Conservation (phyloP, 2,329 filamentous ascomycete genomes). For the Penicillium sp. region DNA sequence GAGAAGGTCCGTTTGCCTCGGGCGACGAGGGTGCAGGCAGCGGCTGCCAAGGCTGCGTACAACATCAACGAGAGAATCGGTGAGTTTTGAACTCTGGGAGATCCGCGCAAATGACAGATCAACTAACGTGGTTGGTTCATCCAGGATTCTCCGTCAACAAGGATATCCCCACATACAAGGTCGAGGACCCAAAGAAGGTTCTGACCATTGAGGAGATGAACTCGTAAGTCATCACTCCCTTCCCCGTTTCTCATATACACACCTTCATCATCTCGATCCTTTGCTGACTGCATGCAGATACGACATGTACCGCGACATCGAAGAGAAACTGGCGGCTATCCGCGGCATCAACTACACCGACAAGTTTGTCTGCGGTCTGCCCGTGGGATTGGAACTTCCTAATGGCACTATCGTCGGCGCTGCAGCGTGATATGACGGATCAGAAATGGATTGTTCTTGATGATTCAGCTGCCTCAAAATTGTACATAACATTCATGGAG, state of each 20-base stretch:
- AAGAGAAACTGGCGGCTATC: slow-evolving; percentile 48
- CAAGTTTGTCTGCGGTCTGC: slow-evolving; percentile 49
- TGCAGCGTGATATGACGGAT: neutral
- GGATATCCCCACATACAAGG: slow-evolving; percentile 59
- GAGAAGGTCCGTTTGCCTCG: slow-evolving; percentile 57
- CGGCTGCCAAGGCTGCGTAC: slow-evolving; percentile 59
- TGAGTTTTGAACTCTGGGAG: slow-evolving; percentile 20
- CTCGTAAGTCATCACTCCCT: slow-evolving; percentile 45
- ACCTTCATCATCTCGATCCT: neutral
- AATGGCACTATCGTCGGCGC: slow-evolving; percentile 32
- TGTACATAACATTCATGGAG: neutral
- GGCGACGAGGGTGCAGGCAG: slow-evolving; percentile 59
- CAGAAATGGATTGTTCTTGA: neutral
- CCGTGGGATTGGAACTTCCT: slow-evolving; percentile 48
- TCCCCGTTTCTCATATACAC: neutral
- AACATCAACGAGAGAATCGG: slow-evolving; percentile 67
- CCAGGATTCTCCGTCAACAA: slow-evolving; percentile 65
- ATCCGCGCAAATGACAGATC: neutral
- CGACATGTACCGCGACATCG: slow-evolving; percentile 61
- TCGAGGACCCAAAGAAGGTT: slow-evolving; percentile 62
- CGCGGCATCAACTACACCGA: slow-evolving; percentile 35
- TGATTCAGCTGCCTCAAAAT: neutral
- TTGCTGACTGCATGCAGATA: slow-evolving; percentile 44
- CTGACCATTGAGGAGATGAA: slow-evolving; percentile 73
- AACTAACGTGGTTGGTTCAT: slow-evolving; percentile 17